Base-by-base conservation (phyloP, 2,329 filamentous ascomycete species). In the Sporothrix dimorphospora region DNA sequence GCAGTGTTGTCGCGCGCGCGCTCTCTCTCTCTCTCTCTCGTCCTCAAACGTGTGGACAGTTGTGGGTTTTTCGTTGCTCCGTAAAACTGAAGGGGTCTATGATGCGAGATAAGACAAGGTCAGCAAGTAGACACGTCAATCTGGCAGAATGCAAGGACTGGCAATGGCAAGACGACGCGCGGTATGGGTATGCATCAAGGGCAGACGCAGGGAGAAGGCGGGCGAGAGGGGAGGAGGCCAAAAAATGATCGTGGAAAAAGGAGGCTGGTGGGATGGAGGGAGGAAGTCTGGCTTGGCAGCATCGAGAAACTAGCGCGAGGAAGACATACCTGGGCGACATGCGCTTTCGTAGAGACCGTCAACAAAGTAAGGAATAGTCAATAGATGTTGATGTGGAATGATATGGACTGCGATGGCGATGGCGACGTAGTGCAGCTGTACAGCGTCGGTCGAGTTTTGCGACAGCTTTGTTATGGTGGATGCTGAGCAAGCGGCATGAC, bases 361-460 rank as follows among this genome's bases (percentile, higher is more conserved):
- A 3, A 74, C 76, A 77, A 72, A 67, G 75, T 70, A 71, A 55
- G 74, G 55, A 73, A 74, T 72, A 72, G 73, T 74, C 75, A 79
- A 80, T 78, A 76, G 73, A 79, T 79, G 77, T 73, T 79, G 72
- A 53, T 65, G 73, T 73, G 71, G 75, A 80, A 79, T 72, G 74
- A 78, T 78, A 76, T 74, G 72, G 74, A 74, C 51, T 75, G 75
- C 69, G 75, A 75, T 75, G 75, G 71, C 59, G 76, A 76, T 73
- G 74, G 73, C 69, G 69, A 71, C 68, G 70, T 59, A 45, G 69
- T 72, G 71, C 47, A 38, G 65, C 30, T 34, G 30, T 34, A 57
- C 75, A 72, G 74, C 45, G 67, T 71, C 38, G 57, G 70, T 72
- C 40, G 71, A 76, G 75, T 72, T 76, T 76, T 76, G 74, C 73